Evolutionary conservation across 83 land plant species (phyloP), one percentile per base, ranked within the genome.

Genomic region (Larix sibirica): DNA sequence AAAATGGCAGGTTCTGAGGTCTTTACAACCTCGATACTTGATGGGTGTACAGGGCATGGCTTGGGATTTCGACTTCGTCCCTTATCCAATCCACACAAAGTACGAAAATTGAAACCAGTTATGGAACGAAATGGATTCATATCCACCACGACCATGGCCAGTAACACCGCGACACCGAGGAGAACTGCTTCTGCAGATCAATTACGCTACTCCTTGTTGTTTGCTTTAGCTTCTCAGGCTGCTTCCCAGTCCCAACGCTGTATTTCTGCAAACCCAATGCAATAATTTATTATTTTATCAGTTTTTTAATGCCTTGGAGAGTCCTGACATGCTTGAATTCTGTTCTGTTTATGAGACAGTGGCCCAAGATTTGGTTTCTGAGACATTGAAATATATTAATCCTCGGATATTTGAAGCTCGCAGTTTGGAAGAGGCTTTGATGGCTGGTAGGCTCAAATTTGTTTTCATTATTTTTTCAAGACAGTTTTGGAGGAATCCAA

Each of bases 401-500:
- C 94, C 96, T 5, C 81, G 85, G 68, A 87, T 87, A 75, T 91
- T 85, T 31, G 93, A 93, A 77, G 89, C 92, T 10, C 86, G 89
- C 50, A 93, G 80, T 84, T 73, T 95, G 36, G 99, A 97, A 82
- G 98, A 97, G 79, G 96, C 96, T 26, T 75, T 97, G 58, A 97
- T 97, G 99, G 80, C 92, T 36, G 99, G 99, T 97, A 67, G 10
- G 84, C 4, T 38, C 50, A 21, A 20, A 44, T 56, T 31, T 70
- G 20, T 21, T 42, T 84, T n/a, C 33, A n/a, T 63, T 17, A 62
- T 83, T 31, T 18, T 83, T 81, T n/a, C 83, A 62, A n/a, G 16
- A 54, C 24, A 60, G 65, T 26, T 68, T 31, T 68, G 16, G 36
- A 12, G 40, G 7, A 68, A 68, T 10, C 4, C 38, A 28, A 66